These are phyloP conservation scores for Cyberlindnera nakhonratchasimensis DNA, from an alignment of 805 yeast genomes.

Conservation along the genomic window DNA sequence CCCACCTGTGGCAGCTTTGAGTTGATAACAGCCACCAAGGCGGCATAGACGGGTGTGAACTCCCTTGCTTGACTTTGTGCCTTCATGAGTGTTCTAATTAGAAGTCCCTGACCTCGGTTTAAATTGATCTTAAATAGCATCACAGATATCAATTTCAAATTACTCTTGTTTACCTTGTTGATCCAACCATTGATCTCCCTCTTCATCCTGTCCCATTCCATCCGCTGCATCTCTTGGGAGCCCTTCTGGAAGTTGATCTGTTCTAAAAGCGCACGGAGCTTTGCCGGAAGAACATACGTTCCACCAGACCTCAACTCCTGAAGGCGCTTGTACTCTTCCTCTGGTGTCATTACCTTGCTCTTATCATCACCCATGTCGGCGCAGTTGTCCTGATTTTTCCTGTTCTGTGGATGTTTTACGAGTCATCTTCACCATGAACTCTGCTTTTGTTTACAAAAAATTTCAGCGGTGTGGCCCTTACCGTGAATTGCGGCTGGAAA, in stretches of 20 bases:
- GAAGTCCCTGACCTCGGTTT: slow-evolving; percentile 55
- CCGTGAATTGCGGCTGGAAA: background rate
- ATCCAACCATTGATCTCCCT: slow-evolving; percentile 46
- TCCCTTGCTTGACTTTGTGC: slow-evolving; percentile 42
- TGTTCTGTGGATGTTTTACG: background rate
- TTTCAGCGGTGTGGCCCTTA: slow-evolving; percentile 1
- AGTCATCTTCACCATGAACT: background rate
- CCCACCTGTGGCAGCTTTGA: slow-evolving; percentile 71
- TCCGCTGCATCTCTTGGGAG: slow-evolving; percentile 44
- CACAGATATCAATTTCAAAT: slow-evolving; percentile 45
- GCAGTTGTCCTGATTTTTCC: background rate
- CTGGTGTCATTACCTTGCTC: slow-evolving; percentile 12
- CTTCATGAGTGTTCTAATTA: slow-evolving; percentile 55
- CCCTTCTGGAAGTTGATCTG: slow-evolving; percentile 30
- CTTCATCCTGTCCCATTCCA: slow-evolving; percentile 55
- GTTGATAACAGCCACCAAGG: slow-evolving; percentile 57
- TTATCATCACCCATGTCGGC: slow-evolving; percentile 1
- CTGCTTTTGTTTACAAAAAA: slow-evolving; percentile 6
- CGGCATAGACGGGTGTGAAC: slow-evolving; percentile 49
- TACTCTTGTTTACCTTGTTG: slow-evolving; percentile 41
- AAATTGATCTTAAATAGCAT: slow-evolving; percentile 57
- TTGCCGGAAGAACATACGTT: slow-evolving; percentile 53
- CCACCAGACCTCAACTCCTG: slow-evolving; percentile 41
- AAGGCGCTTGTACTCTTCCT: slow-evolving; percentile 36
- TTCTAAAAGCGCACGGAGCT: slow-evolving; percentile 40